Base-by-base conservation (phyloP, 441 rosid species). In the Mallotus japonicus region DNA sequence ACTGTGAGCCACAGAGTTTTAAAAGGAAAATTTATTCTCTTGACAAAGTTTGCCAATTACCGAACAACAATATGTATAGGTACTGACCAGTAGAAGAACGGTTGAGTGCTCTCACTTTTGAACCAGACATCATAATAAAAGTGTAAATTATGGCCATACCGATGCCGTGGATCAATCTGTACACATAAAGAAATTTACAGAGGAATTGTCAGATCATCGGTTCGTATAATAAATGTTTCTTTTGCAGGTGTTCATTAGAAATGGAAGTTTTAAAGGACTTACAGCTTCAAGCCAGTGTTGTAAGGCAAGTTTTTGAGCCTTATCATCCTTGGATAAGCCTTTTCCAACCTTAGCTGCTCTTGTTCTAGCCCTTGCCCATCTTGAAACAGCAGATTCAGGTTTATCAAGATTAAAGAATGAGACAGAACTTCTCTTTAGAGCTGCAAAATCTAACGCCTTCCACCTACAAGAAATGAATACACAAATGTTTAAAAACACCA, bases 271-370 rank as follows among this genome's bases (percentile, higher is more conserved):
- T 19, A 2, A 51, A 17, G 40, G 34, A 80, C 97, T 89, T 83
- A 93, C 97, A 42, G 97, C 97, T 85, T 95, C 98, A 59, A 95
- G 97, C 97, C 97, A 95, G 67, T 95, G 99, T 68, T 93, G 97
- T 73, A 93, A 78, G 76, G 99, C 98, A 58, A 95, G 91, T 80
- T 95, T 93, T 69, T 83, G 91, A 58, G 97, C 99, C 56, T 85
- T 91, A 13, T 85, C 96, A 72, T 91, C 88, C 81, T 92, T 92
- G 4, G 91, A 93, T 67, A 92, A 83, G 49, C 99, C 98, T 83
- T 95, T 95, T 46, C 98, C 99, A 62, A 95, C 97, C 84, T 95
- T 95, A 53, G 99, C 97, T 16, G 95, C 99, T 80, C 95, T 83
- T 58, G 93, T 92, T 73, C 95, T 85, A 0, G 98, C 99, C 78